Base-by-base conservation (phyloP, 73 alveolate species). In the Paramecium octaurelia region DNA sequence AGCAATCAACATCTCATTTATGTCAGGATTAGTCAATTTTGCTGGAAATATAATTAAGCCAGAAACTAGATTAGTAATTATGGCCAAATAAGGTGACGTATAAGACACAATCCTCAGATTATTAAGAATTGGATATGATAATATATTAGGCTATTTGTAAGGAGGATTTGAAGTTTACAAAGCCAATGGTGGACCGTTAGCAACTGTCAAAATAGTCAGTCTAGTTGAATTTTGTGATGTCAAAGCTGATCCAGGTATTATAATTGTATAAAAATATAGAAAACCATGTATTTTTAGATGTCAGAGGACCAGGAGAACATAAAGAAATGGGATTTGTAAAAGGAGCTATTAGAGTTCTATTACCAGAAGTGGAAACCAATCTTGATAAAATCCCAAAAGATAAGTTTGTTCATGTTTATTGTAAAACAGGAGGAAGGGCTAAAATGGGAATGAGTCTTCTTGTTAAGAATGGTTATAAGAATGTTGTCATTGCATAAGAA, bases 51-150 rank as follows among this genome's bases (percentile, higher is more conserved):
- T 92, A 1, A 57, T 92, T n/a, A 69, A 86, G 14, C 94, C 95
- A 14, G 90, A 71, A 27, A 35, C 90, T 0, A 86, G 86, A 68
- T 18, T 92, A 8, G 84, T 92, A 0, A 64, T 92, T 16, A 77
- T 92, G 3, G 86, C 95, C n/a, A 86, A 86, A 4, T 38, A 50
- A 21, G 95, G 92, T 20, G n/a, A 86, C 6, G 92, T 59, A 54
- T 34, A 92, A 46, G 95, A 92, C 23, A 58, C 95, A 31, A 44
- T 92, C 5, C 40, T 92, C 11, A 86, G 95, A 86, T 73, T 92
- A 18, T 80, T 92, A 10, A 92, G 95, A 92, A 92, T 92, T 20
- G 95, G 95, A 54, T 92, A 92, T 16, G 94, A 92, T 84, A 69
- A 71, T 40, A 68, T 80, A 8, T 42, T 87, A n/a, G 95, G 95